A percentile compares a stretch with the other conserved stretches of the same genome.
Evolutionary conservation across 495 filamentous ascomycete genomes (phyloP).

Genomic region (Penicillium robsamsonii): DNA sequence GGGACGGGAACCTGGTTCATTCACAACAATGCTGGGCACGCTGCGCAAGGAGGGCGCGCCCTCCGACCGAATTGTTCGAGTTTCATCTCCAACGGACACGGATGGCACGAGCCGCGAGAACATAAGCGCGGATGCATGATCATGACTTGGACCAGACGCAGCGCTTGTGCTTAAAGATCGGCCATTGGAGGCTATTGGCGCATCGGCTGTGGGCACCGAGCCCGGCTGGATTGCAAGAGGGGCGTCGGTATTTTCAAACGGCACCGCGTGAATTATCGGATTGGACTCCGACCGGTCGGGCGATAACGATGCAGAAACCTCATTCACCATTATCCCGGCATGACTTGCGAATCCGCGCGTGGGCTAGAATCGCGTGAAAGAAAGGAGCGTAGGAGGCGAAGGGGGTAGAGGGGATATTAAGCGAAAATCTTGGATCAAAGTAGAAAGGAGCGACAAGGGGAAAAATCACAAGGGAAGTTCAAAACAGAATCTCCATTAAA

Average conservation of each 20-base stretch:
- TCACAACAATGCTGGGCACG: conserved; percentile 45
- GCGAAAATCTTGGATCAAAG: conserved; percentile 2
- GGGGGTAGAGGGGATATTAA: not conserved
- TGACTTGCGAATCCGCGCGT: conserved; percentile 30
- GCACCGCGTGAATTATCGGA: conserved; percentile 26
- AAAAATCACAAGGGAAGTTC: conserved; percentile 15
- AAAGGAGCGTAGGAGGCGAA: conserved; percentile 3
- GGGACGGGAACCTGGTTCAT: conserved; percentile 37
- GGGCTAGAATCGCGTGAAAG: conserved; percentile 6
- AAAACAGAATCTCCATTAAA: conserved; percentile 15
- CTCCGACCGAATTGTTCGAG: conserved; percentile 18
- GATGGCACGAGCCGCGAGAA: conserved; percentile 17
- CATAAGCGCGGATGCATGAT: conserved; percentile 18
- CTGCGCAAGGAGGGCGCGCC: conserved; percentile 34
- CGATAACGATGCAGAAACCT: conserved; percentile 34
- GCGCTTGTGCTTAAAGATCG: conserved; percentile 30
- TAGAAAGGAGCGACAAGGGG: conserved; percentile 14
- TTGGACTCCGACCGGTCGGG: conserved; percentile 31
- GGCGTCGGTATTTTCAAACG: conserved; percentile 32
- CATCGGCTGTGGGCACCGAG: conserved; percentile 31
- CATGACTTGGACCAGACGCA: conserved; percentile 25
- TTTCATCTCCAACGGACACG: conserved; percentile 11
- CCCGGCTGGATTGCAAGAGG: conserved; percentile 30
- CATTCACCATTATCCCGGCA: conserved; percentile 45
- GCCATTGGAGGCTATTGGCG: conserved; percentile 27